Evolutionary conservation across 495 filamentous ascomycete species (phyloP), one percentile per base, ranked within the genome.

Genomic region (Articulospora tetracladia): DNA sequence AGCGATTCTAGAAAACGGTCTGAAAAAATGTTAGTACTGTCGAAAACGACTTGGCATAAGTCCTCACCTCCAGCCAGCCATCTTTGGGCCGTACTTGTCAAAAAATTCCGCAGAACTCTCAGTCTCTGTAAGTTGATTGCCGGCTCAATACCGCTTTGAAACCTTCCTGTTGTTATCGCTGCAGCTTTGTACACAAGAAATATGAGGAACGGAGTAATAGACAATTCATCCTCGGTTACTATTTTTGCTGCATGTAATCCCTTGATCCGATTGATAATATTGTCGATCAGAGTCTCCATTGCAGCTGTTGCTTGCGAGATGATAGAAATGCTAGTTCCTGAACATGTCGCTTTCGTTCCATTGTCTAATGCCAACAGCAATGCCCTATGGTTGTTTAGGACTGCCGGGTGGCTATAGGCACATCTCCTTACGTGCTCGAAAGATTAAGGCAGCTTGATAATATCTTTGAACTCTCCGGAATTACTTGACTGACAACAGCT

Each of bases 121-220:
- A 63, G 51, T 20, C 24, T 58, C n/a, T 55, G 25, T 32, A 58
- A 19, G 39, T 25, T 27, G 11, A 34, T 55, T 17, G 58, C 51
- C 34, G 36, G 26, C 20, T 55, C 27, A 58, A 7, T 58, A 49
- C 47, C n/a, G 11, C 47, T 54, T 22, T n/a, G 20, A 24, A 63
- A 34, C 39, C 48, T 47, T 34, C 41, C 55, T 1, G 60, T 63
- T 17, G 50, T 25, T 20, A 58, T 58, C 24, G 49, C 48, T 55
- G 60, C 60, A 28, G 60, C 55, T 55, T 58, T 58, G 27, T 58
- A 63, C 23, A 63, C 55, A 19, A 63, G 39, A 54, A 63, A 55
- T 3, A 25, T 49, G 15, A 58, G 27, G 47, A 59, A 63, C 20
- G 55, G 24, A 27, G 55, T 34, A 13, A 57, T 28, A 15, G 55